Base-by-base conservation (phyloP, 495 filamentous ascomycete genomes). In the Immersiella caudata region DNA sequence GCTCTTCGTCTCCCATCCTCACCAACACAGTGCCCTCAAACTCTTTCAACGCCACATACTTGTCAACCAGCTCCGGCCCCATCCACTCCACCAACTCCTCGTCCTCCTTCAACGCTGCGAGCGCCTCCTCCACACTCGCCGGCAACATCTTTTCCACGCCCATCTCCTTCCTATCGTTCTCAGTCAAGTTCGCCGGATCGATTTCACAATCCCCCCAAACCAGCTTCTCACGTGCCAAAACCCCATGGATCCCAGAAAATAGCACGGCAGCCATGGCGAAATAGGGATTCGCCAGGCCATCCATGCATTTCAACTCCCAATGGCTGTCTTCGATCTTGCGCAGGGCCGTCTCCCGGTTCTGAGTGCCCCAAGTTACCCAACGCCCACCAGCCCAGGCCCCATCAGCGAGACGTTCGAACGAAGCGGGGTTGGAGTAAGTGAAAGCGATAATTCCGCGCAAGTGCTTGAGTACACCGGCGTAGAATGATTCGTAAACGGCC, bases 201-300 rank as follows among this genome's bases (percentile, higher is more conserved):
- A 83, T 79, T 58, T 71, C 73, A 74, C 89, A 91, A 67, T 93
- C 87, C 29, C 83, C 76, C 81, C 78, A 76, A 0, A 72, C 79
- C 49, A 93, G 71, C 29, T 78, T 68, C 59, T 79, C 75, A 11
- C 78, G 71, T 8, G 76, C 77, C 2, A 75, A 71, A 6, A 93
- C 63, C 0, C 92, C 93, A n/a, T 85, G 60, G 9, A 85, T 79
- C 0, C 93, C 93, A 0, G 86, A 87, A 0, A 83, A 83, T 2
- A 96, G 71, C 8, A 96, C 74, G 0, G 90, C 90, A 14, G 88
- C 86, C 2, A 90, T 67, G 2, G 84, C 88, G 0, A 93, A 75
- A 71, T 93, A 93, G 58, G 88, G 84, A 70, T 93, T 94, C 4
- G 91, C 87, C 20, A 91, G 68, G 0, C 91, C 91, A 75, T 93